Percentiles rank a stretch among this genome's conserved stretches.
Evolutionary conservation across 2,329 filamentous ascomycete species (phyloP).

Genomic region (Pseudogymnoascus sp.): DNA sequence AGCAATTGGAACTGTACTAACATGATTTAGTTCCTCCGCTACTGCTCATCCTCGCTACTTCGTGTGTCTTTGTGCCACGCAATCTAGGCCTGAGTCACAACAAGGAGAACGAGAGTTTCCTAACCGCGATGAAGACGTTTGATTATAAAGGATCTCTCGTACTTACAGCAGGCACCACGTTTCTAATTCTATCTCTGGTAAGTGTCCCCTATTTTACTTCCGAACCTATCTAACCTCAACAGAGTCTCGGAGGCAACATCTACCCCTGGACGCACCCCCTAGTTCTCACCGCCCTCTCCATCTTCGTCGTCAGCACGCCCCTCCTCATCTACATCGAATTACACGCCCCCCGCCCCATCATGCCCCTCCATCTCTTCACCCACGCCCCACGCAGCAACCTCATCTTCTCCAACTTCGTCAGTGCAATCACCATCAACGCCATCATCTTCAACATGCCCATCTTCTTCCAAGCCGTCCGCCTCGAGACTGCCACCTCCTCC

Average conservation of each 20-base stretch:
- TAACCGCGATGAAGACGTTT: conserved; percentile 47
- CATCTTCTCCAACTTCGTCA: conserved; percentile 48
- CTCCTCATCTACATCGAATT: conserved; percentile 47
- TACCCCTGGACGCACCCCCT: conserved; percentile 55
- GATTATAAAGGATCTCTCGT: conserved; percentile 49
- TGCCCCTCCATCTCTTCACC: conserved; percentile 49
- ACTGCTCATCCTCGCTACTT: conserved; percentile 39
- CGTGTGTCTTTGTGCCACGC: conserved; percentile 41
- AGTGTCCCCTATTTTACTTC: conserved; percentile 20
- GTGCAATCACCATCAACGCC: conserved; percentile 45
- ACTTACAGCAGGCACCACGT: conserved; percentile 44
- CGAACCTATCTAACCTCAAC: background rate
- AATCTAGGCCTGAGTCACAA: conserved; percentile 43
- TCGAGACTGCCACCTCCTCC: conserved; percentile 61
- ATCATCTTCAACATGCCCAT: conserved; percentile 59
- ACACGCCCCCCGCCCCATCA: conserved; percentile 46
- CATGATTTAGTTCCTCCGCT: conserved; percentile 39
- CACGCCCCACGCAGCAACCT: conserved; percentile 48
- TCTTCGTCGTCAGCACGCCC: conserved; percentile 42
- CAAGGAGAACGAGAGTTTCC: conserved; percentile 36
- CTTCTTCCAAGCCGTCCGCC: conserved; percentile 69
- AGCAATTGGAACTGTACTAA: background rate
- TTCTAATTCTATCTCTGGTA: conserved; percentile 52
- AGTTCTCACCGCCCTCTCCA: conserved; percentile 43
- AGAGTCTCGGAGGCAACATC: conserved; percentile 58